Evolutionary conservation across 495 filamentous ascomycete genomes (phyloP).

Genomic region (Talaromyces wortmannii): DNA sequence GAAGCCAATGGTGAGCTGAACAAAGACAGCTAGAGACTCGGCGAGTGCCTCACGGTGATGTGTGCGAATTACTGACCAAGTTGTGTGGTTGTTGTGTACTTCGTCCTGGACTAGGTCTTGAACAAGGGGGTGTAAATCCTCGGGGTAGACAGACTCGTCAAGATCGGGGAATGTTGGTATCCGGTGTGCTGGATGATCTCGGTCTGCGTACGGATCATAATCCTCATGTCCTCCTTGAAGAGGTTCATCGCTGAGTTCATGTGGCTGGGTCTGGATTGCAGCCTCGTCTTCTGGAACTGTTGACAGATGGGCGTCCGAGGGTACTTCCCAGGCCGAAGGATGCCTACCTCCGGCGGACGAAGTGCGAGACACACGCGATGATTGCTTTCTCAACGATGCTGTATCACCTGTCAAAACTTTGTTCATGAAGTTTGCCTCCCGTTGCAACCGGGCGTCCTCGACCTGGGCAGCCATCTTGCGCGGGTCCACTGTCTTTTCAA

Average conservation of each 20-base stretch:
- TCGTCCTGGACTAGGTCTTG: slow-evolving; percentile 35
- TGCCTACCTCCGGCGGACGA: slow-evolving; percentile 19
- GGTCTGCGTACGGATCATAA: not conserved
- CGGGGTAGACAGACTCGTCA: slow-evolving; percentile 20
- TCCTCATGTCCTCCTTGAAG: slow-evolving; percentile 14
- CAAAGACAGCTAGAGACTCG: slow-evolving; percentile 41
- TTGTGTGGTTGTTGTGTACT: slow-evolving; percentile 42
- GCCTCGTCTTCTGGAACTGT: slow-evolving; percentile 17
- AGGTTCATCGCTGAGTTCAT: slow-evolving; percentile 12
- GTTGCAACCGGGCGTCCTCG: slow-evolving; percentile 34
- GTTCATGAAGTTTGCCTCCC: slow-evolving; percentile 31
- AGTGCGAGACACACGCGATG: slow-evolving; percentile 19
- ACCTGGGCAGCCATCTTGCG: slow-evolving; percentile 36
- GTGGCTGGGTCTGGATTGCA: slow-evolving; percentile 6
- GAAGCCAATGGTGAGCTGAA: slow-evolving; percentile 38
- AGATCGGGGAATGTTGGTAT: slow-evolving; percentile 11
- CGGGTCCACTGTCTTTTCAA: slow-evolving; percentile 22
- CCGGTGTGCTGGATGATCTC: slow-evolving; percentile 7
- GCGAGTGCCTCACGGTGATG: slow-evolving; percentile 43
- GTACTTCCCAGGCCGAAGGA: slow-evolving; percentile 11
- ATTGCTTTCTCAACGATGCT: slow-evolving; percentile 5
- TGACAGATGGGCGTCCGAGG: slow-evolving; percentile 13
- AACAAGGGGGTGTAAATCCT: slow-evolving; percentile 33
- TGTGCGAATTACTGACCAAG: slow-evolving; percentile 45
- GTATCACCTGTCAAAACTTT: slow-evolving; percentile 26